These are phyloP conservation scores for Oryza brachyantha DNA, from an alignment of 176 grass and related monocot species.

Conservation along the genomic window DNA sequence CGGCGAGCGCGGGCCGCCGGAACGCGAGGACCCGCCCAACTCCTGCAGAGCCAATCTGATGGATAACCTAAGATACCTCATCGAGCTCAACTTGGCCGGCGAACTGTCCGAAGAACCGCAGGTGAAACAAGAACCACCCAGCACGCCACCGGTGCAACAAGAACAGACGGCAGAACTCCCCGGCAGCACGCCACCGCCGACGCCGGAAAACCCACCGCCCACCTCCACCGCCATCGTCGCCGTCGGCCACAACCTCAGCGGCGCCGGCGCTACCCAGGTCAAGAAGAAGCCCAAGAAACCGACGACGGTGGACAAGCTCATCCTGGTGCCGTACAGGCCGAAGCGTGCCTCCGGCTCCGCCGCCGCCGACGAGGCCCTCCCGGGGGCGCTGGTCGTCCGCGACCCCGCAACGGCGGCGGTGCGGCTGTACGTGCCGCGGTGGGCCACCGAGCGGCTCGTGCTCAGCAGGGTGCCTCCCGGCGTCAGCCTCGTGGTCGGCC, in stretches of 20 bases:
- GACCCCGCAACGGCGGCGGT: too few species aligned
- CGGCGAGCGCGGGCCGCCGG: background rate
- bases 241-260: background rate
- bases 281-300: background rate
- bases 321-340: background rate
- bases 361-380: too few species aligned
- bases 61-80: background rate
- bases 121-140: too few species aligned
- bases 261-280: too few species aligned
- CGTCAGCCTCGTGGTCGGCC: background rate
- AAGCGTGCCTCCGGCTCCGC: too few species aligned
- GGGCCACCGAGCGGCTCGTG: background rate
- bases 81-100: too few species aligned
- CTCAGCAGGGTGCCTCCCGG: background rate
- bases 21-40: background rate
- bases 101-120: too few species aligned
- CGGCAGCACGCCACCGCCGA: too few species aligned
- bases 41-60: background rate
- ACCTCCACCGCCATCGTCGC: background rate
- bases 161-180: too few species aligned
- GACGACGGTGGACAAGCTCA: background rate
- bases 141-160: too few species aligned
- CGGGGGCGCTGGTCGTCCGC: background rate
- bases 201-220: too few species aligned
- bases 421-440: background rate